Evolutionary conservation across 2,329 filamentous ascomycete species (phyloP), one percentile per base, ranked within the genome.

Genomic region (Aureobasidium sp.): DNA sequence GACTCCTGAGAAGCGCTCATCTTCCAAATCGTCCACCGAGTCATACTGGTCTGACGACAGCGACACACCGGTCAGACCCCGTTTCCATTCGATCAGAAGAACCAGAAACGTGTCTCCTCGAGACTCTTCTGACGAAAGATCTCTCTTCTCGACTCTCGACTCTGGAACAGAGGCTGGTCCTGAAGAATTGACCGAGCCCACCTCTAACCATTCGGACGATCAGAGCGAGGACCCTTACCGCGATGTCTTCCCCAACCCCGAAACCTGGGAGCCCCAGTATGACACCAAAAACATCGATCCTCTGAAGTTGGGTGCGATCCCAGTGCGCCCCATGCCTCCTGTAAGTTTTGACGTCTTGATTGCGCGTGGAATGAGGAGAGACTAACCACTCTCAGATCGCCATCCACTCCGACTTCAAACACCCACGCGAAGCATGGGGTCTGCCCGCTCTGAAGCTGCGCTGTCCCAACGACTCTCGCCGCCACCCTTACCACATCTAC

Each of bases 401-500:
- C 22, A 34, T 51, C n/a, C 44, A 51, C 25, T 20, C 39, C 22
- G 14, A 12, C 36, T 27, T 51, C 57, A 8, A 60, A 6, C 25
- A 15, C 22, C 5, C 22, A 15, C 14, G 62, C n/a, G 44, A 62
- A 27, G 58, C 60, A 36, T 41, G 49, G 22, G 61, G 58, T 29
- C 61, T 66, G 37, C 52, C 61, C 44, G 39, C 61, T 4, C 20
- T 67, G 25, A 52, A 39, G 15, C 22, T 61, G 20, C 64, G 55
- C 17, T 34, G 58, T n/a, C 22, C 60, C 9, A n/a, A 47, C 12
- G 34, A 64, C 25, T n/a, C 20, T 6, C 60, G 37, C 25, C 51
- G 60, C 22, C 66, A 67, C 42, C 66, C 66, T 8, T 57, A 52
- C 14, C 66, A 67, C 36, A 45, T 45, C 48, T 66, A 64, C 55